Evolutionary conservation across 208 protist genomes (phyloP).

Genomic region (Leptomonas seymouri): DNA sequence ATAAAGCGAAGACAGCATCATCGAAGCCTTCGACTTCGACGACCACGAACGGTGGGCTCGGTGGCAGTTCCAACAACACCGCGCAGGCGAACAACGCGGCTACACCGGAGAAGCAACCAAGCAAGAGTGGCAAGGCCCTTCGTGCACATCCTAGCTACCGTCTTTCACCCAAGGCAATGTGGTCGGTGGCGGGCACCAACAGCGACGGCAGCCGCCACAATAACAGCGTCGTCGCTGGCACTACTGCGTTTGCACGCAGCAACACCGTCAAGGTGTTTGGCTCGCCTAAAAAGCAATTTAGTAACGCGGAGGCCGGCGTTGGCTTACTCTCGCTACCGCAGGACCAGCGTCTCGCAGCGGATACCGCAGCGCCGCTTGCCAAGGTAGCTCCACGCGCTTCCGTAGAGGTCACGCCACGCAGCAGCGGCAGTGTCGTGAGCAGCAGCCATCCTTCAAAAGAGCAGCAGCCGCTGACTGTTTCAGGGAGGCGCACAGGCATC

Average conservation of each 20-base stretch:
- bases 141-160: not conserved
- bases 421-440: not conserved
- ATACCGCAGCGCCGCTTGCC: not conserved
- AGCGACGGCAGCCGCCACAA: not conserved
- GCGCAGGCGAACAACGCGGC: not conserved
- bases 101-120: not conserved
- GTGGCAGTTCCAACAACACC: not conserved
- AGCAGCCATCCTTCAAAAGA: not conserved
- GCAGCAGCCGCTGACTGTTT: not conserved
- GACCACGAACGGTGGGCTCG: not conserved
- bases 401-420: slow-evolving; percentile 11
- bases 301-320: not conserved
- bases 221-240: not conserved
- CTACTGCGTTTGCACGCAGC: slow-evolving; percentile 28
- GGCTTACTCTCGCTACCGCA: not conserved
- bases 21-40: not conserved
- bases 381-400: not conserved
- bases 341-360: not conserved
- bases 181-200: not conserved
- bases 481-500: not conserved
- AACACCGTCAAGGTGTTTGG: slow-evolving; percentile 12
- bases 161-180: slow-evolving; percentile 23
- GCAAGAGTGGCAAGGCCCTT: not conserved
- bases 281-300: not conserved
- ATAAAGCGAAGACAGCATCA: not conserved